Percentiles rank a stretch among this genome's conserved stretches.
Conservation (phyloP, 805 yeast genomes). For the Candida stauntonica region DNA sequence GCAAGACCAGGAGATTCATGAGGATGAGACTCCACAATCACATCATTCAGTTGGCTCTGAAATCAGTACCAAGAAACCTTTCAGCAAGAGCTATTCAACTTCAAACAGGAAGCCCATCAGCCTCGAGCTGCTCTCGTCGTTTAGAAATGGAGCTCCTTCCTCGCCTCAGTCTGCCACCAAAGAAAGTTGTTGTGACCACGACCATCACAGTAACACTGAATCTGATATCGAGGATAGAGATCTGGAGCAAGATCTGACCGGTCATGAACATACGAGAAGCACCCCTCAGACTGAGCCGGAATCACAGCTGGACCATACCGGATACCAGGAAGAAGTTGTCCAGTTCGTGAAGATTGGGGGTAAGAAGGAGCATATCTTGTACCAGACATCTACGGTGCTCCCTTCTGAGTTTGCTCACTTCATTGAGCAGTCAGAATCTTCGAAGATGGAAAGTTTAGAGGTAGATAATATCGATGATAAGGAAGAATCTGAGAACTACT, state of each 20-base stretch:
- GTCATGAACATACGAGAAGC: conserved; percentile 1
- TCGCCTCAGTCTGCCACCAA: no score
- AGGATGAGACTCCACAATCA: no score
- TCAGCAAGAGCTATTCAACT: no score
- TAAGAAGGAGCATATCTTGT: conserved; percentile 16
- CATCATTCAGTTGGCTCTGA: no score
- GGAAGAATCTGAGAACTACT: conserved; percentile 50
- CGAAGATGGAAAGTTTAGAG: conserved; percentile 1
- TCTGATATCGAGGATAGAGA: neutral
- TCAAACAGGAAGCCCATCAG: no score
- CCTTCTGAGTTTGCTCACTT: conserved; percentile 8
- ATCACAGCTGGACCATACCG: neutral
- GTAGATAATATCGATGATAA: conserved; percentile 42
- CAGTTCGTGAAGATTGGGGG: conserved; percentile 4
- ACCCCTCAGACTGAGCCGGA: conserved; percentile 5
- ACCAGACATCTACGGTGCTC: conserved; percentile 6
- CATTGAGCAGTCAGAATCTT: neutral
- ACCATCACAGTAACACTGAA: conserved; percentile 1
- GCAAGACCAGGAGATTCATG: no score
- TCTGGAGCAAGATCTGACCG: no score
- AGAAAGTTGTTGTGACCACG: conserved; percentile 12
- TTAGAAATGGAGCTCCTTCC: conserved; percentile 8
- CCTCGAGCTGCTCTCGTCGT: conserved; percentile 12
- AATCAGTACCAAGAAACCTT: no score
- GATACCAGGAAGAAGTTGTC: conserved; percentile 1